Percentiles rank a stretch among this genome's conserved stretches.
Conservation (phyloP, 164 flowering plant genomes). For the Buxus sempervirens region DNA sequence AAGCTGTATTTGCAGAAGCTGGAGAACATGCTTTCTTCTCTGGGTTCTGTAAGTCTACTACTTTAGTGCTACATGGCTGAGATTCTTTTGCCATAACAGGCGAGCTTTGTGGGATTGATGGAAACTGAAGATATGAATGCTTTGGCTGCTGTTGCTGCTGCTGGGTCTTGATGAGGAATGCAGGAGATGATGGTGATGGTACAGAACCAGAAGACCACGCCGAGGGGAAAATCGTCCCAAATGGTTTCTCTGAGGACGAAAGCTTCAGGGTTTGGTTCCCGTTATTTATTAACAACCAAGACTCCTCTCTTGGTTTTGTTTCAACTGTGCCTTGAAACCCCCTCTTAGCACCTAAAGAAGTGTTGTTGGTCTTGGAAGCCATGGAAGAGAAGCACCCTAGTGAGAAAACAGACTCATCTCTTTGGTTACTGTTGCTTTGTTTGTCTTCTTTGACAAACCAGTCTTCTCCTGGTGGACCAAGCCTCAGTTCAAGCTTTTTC, state of each 20-base stretch:
- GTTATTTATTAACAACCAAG: slow-evolving; percentile 10
- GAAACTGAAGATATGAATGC: slow-evolving; percentile 30
- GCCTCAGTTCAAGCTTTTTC: slow-evolving; percentile 72
- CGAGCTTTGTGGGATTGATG: slow-evolving; percentile 24
- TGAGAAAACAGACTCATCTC: slow-evolving; percentile 35
- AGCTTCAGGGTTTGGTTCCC: slow-evolving; percentile 22
- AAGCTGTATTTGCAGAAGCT: slow-evolving; percentile 42
- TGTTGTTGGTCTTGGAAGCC: slow-evolving; percentile 14
- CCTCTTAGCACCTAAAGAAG: slow-evolving; percentile 18
- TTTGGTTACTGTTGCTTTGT: slow-evolving; percentile 13
- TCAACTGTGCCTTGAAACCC: slow-evolving; percentile 16
- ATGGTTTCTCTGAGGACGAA: slow-evolving; percentile 15
- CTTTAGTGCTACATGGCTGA: slow-evolving; percentile 42
- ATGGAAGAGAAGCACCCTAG: slow-evolving; percentile 34
- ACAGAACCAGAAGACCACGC: slow-evolving; percentile 17
- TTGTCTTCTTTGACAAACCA: slow-evolving; percentile 19
- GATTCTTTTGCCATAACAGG: slow-evolving; percentile 45
- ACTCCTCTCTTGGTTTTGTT: slow-evolving; percentile 1
- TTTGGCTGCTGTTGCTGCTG: slow-evolving; percentile 28
- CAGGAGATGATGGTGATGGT: slow-evolving; percentile 24
- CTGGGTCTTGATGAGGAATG: slow-evolving; percentile 15
- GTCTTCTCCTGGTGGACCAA: slow-evolving; percentile 76
- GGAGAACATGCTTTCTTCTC: slow-evolving; percentile 50
- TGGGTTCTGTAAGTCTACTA: slow-evolving; percentile 38
- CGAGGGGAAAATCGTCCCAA: slow-evolving; percentile 7